phyloP scores from a whole-genome alignment of 2,329 filamentous ascomycete species.

The Ambrosiella xylebori region DNA sequence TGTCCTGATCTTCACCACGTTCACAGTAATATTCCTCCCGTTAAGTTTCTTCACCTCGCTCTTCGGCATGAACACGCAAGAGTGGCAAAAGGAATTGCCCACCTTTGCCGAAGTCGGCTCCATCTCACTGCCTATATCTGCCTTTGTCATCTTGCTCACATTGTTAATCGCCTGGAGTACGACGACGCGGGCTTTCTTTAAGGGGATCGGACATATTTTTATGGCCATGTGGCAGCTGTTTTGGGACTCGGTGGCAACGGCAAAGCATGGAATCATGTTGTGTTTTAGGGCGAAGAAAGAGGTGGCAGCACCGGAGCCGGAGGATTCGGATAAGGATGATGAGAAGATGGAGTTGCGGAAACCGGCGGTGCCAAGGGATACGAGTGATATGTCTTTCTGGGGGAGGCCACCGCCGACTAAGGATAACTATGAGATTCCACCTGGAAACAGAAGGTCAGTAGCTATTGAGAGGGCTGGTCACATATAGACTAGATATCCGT shows the following conservation, averaged over 20 bases:
- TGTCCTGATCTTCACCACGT: slow-evolving; percentile 49
- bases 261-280: neutral
- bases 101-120: slow-evolving; percentile 28
- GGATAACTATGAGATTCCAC: neutral
- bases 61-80: slow-evolving; percentile 47
- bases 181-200: slow-evolving; percentile 22
- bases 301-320: neutral
- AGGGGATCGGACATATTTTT: slow-evolving; percentile 14
- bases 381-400: slow-evolving; percentile 3
- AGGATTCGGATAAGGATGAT: neutral
- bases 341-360: neutral
- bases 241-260: neutral
- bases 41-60: slow-evolving; percentile 47
- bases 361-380: neutral
- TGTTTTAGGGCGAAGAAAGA: neutral
- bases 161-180: slow-evolving; percentile 40
- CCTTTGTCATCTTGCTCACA: slow-evolving; percentile 30
- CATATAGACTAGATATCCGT: neutral
- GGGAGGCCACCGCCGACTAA: neutral
- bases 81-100: slow-evolving; percentile 37
- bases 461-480: slow-evolving; percentile 3
- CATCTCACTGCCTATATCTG: slow-evolving; percentile 32
- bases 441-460: neutral
- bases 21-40: slow-evolving; percentile 46
- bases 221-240: neutral